Evolutionary conservation across 805 yeast species (phyloP), one percentile per base, ranked within the genome.

Genomic region (Wickerhamiella vanderwaltii): DNA sequence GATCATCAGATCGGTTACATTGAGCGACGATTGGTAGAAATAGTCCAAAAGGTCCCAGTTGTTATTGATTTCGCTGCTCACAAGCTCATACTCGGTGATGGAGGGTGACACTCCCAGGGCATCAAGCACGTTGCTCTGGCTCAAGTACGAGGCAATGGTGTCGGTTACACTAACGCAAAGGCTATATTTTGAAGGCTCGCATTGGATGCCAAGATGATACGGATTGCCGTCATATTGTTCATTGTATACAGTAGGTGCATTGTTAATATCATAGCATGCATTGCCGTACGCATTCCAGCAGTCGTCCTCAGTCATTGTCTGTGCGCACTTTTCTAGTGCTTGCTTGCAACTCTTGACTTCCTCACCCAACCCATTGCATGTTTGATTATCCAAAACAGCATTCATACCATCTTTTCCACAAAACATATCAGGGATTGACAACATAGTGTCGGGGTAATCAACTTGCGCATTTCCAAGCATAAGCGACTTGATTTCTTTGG

Each of bases 401-500:
- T 73, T 72, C 51, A 72, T 69, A 3, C 94, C 94, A 47, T 93
- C 93, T 49, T 71, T 58, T 36, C 94, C 86, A 62, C 97, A 88
- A 4, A 93, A 94, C 95, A 87, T 86, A 49, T 91, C 93, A 78
- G 75, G 58, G 82, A 85, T 61, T 76, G 76, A 45, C 72, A 71
- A 55, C 79, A 77, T 66, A 85, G 95, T 33, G 71, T 69, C 46
- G 78, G 66, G 4, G 93, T 79, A 28, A 59, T 84, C 94, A 26
- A 94, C 84, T 51, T 87, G 73, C 40, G 96, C 96, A 59, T 87
- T 87, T 47, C 97, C 97, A 53, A 87, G 86, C 58, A 87, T 56
- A 16, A 86, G 77, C 3, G 95, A 82, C 9, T 80, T 65, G 50
- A 85, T 67, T 53, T 83, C 73, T 54, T 77, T 76, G 51, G 64